These are phyloP conservation scores for Blumeriella jaapii DNA, from an alignment of 2,329 filamentous ascomycete species.

Conservation along the genomic window DNA sequence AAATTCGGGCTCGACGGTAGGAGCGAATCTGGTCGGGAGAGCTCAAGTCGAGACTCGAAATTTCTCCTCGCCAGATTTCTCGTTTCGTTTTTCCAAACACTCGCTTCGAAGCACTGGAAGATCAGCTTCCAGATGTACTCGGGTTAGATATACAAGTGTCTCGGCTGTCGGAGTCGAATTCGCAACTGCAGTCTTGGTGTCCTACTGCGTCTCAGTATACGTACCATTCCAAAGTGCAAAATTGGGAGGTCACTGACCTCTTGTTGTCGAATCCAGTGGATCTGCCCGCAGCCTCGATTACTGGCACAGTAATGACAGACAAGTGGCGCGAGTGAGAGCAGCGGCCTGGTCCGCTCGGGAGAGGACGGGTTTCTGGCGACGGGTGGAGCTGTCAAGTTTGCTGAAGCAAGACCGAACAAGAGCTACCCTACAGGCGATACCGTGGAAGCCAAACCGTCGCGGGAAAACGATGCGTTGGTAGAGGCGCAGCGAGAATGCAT, in stretches of 20 bases:
- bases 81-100: slow-evolving; percentile 2
- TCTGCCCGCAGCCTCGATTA: neutral
- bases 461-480: slow-evolving; percentile 20
- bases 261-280: neutral
- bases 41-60: slow-evolving; percentile 13
- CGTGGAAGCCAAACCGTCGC: slow-evolving; percentile 21
- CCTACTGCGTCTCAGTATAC: slow-evolving; percentile 1
- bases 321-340: too few relatives aligned
- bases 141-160: slow-evolving; percentile 1
- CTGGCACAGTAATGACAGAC: neutral
- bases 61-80: slow-evolving; percentile 11
- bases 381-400: too few relatives aligned
- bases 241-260: neutral
- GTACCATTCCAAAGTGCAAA: too few relatives aligned
- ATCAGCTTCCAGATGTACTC: too few relatives aligned
- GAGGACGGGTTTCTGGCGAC: too few relatives aligned
- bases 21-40: slow-evolving; percentile 10
- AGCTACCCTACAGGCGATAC: slow-evolving; percentile 23
- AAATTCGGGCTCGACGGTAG: slow-evolving; percentile 16
- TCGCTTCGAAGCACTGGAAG: too few relatives aligned
- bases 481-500: slow-evolving; percentile 17
- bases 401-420: slow-evolving; percentile 19
- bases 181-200: neutral
- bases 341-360: too few relatives aligned
- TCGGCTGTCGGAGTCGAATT: neutral